Conservation (phyloP, 2,329 filamentous ascomycete species). For the Pseudocercospora musae region DNA sequence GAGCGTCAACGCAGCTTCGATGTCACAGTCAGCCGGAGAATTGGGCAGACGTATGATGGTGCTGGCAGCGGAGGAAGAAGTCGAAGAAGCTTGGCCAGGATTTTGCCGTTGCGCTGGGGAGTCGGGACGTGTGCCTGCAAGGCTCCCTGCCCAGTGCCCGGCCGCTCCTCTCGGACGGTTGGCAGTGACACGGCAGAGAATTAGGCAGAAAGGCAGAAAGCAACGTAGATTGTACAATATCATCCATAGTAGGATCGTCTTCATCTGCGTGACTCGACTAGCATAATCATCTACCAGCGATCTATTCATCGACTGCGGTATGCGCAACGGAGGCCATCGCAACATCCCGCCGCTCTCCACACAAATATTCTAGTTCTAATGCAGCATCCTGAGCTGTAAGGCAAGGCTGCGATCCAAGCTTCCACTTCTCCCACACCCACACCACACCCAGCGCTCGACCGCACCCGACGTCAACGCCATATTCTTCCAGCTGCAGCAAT, state of each 20-base stretch:
- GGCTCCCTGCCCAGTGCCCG: background rate
- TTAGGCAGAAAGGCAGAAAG: background rate
- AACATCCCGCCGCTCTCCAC: background rate
- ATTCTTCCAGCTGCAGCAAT: background rate
- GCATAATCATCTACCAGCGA: background rate
- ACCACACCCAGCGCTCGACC: background rate
- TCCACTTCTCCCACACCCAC: background rate
- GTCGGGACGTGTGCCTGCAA: background rate
- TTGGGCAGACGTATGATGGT: slow-evolving; percentile 9
- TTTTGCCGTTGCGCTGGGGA: background rate
- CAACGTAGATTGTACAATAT: background rate
- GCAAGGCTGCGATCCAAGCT: background rate
- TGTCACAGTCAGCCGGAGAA: slow-evolving; percentile 9
- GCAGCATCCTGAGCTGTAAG: background rate
- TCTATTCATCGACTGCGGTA: background rate
- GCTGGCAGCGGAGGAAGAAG: slow-evolving; percentile 5
- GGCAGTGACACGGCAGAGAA: background rate
- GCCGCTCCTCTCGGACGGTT: background rate
- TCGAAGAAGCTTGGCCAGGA: background rate
- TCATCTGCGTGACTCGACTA: background rate
- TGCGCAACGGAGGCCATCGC: background rate
- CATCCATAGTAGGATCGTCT: background rate
- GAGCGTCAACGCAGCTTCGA: slow-evolving; percentile 1
- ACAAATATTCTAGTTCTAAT: no score
- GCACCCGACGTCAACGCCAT: background rate